phyloP scores from a whole-genome alignment of 306 rosid genomes.

The Ziziphus jujuba region DNA sequence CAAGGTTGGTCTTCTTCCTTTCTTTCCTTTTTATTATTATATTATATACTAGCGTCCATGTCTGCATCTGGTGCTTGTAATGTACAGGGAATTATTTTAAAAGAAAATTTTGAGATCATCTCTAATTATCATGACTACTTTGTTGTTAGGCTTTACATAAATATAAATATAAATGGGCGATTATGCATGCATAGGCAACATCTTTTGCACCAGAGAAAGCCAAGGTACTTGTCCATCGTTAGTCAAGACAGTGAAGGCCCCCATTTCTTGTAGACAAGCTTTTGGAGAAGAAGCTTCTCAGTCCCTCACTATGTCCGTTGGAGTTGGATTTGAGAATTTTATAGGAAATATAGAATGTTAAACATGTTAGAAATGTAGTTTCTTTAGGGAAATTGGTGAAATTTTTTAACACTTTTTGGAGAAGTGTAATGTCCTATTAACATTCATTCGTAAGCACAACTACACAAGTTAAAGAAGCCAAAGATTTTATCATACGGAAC shows the following conservation, averaged over 20 bases:
- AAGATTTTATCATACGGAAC: too few species aligned
- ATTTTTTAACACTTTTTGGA: too few species aligned
- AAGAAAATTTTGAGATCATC: slow-evolving; percentile 73
- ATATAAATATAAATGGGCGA: neutral
- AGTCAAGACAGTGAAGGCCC: slow-evolving; percentile 39
- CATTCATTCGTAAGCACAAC: too few species aligned
- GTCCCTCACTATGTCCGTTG: neutral
- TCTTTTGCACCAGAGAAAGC: slow-evolving; percentile 87
- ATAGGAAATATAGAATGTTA: too few species aligned
- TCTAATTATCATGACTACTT: slow-evolving; percentile 4
- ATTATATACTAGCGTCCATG: too few species aligned
- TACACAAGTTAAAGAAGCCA: too few species aligned
- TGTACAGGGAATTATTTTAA: slow-evolving; percentile 78
- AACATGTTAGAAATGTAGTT: too few species aligned
- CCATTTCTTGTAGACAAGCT: neutral
- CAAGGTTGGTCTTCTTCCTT: slow-evolving; percentile 51
- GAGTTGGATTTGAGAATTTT: too few species aligned
- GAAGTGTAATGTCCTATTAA: too few species aligned
- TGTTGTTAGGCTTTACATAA: slow-evolving; percentile 1
- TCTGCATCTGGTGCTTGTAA: neutral
- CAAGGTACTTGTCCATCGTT: slow-evolving; percentile 83
- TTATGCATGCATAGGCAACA: slow-evolving; percentile 56
- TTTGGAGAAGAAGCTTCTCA: neutral
- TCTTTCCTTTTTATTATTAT: neutral
- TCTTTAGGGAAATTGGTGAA: too few species aligned